These are phyloP conservation scores for Taphrina pruni DNA, from an alignment of 1,139 yeast species.

Conservation along the genomic window DNA sequence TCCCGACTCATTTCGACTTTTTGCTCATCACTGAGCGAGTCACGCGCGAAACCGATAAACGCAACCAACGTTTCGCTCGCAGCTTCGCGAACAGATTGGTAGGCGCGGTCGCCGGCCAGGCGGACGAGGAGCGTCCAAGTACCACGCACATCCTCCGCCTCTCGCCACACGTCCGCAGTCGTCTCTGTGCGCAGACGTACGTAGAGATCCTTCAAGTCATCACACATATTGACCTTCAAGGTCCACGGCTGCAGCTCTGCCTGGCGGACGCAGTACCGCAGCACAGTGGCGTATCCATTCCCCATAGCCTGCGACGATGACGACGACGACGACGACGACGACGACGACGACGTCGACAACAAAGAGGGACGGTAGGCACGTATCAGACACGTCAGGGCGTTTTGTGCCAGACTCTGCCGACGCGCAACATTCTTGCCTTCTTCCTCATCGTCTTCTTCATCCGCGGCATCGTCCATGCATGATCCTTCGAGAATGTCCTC, in stretches of 20 bases:
- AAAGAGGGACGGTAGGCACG: conserved; percentile 10
- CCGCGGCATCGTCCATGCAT: conserved; percentile 19
- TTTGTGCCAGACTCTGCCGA: conserved; percentile 7
- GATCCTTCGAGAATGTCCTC: conserved; percentile 32
- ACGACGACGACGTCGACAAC: no score
- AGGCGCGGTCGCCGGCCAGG: conserved; percentile 5
- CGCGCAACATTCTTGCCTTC: no score
- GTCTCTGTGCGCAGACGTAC: neutral
- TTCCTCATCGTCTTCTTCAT: conserved; percentile 2
- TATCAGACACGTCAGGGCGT: conserved; percentile 18
- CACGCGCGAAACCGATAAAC: neutral
- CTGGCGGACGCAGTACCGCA: neutral
- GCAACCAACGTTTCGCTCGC: conserved; percentile 10
- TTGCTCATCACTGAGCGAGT: neutral
- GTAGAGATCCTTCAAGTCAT: conserved; percentile 9
- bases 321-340: no score
- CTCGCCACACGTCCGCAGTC: neutral
- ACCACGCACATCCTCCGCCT: neutral
- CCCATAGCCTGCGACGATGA: no score
- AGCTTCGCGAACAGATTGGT: conserved; percentile 20
- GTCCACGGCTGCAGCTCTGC: conserved; percentile 20
- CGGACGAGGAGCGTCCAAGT: conserved; percentile 9
- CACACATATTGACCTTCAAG: neutral
- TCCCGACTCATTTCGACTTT: neutral
- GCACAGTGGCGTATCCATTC: neutral